A percentile compares a stretch with the other conserved stretches of the same genome.
These are phyloP conservation scores for Quercus ilex DNA, from an alignment of 306 rosid genomes.

Conservation along the genomic window DNA sequence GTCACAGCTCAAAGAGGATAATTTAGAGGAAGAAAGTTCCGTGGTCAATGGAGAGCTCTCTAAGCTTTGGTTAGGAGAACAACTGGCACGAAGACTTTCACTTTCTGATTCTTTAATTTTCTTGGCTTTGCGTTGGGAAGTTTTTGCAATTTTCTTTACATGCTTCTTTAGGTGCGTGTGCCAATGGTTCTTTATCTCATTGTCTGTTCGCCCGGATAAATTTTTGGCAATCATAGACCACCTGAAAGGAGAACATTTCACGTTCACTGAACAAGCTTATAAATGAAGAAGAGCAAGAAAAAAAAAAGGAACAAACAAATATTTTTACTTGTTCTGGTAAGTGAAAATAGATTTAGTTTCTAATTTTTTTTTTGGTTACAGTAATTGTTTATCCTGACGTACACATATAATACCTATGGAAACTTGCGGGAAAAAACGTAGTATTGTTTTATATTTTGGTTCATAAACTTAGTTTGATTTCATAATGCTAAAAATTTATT, in stretches of 20 bases:
- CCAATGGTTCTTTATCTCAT: slow-evolving; percentile 66
- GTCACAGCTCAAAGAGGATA: slow-evolving; percentile 14
- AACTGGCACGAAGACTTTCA: background rate
- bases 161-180: slow-evolving; percentile 53
- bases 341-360: too few relatives aligned
- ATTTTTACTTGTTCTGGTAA: too few relatives aligned
- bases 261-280: too few relatives aligned
- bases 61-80: slow-evolving; percentile 8
- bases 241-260: slow-evolving; percentile 15
- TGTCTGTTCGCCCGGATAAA: slow-evolving; percentile 65
- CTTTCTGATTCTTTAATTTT: slow-evolving; percentile 9
- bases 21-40: slow-evolving; percentile 10
- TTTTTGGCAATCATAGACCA: slow-evolving; percentile 63
- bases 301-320: too few relatives aligned
- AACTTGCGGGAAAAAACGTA: too few relatives aligned
- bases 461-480: too few relatives aligned
- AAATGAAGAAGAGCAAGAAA: too few relatives aligned
- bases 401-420: too few relatives aligned
- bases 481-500: too few relatives aligned
- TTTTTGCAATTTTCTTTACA: background rate
- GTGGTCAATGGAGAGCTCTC: slow-evolving; percentile 35
- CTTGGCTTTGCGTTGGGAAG: background rate
- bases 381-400: too few relatives aligned
- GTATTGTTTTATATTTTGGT: too few relatives aligned
- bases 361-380: too few relatives aligned